Percentiles rank a stretch among this genome's conserved stretches.
Conservation (phyloP, 2,329 filamentous ascomycete genomes). For the Penicillium sp. region DNA sequence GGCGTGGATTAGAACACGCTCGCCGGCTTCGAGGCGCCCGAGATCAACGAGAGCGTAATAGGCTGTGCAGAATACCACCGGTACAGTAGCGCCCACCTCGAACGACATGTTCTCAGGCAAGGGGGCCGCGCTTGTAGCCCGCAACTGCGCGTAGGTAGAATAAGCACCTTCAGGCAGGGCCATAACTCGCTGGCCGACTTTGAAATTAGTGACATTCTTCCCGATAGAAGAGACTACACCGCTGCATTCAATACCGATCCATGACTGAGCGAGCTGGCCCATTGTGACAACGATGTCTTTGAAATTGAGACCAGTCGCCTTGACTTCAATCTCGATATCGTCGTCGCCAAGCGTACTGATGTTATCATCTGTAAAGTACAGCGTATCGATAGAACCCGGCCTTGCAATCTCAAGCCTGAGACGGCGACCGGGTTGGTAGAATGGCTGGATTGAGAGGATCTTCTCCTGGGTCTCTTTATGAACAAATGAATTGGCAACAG, state of each 20-base stretch:
- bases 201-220: slow-evolving; percentile 28
- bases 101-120: too few species aligned
- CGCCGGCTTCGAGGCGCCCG: too few species aligned
- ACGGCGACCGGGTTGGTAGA: slow-evolving; percentile 22
- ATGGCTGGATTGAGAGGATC: slow-evolving; percentile 23
- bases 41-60: too few species aligned
- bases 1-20: too few species aligned
- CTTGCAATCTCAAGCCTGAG: slow-evolving; percentile 27
- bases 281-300: slow-evolving; percentile 39
- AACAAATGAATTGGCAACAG: too few species aligned
- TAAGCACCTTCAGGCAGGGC: slow-evolving; percentile 34
- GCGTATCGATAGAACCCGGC: slow-evolving; percentile 24
- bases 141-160: too few species aligned
- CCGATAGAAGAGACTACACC: slow-evolving; percentile 37
- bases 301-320: slow-evolving; percentile 39
- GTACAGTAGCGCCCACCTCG: too few species aligned
- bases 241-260: slow-evolving; percentile 38
- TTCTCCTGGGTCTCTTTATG: slow-evolving; percentile 28
- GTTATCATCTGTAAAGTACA: slow-evolving; percentile 29
- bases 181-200: slow-evolving; percentile 38
- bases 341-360: slow-evolving; percentile 20
- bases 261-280: slow-evolving; percentile 34
- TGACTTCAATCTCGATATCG: slow-evolving; percentile 39
- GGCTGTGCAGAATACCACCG: too few species aligned
- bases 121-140: too few species aligned